Percentiles rank a stretch among this genome's conserved stretches.
phyloP scores from a whole-genome alignment of 495 filamentous ascomycete species.

The Entonaema liquescens region DNA sequence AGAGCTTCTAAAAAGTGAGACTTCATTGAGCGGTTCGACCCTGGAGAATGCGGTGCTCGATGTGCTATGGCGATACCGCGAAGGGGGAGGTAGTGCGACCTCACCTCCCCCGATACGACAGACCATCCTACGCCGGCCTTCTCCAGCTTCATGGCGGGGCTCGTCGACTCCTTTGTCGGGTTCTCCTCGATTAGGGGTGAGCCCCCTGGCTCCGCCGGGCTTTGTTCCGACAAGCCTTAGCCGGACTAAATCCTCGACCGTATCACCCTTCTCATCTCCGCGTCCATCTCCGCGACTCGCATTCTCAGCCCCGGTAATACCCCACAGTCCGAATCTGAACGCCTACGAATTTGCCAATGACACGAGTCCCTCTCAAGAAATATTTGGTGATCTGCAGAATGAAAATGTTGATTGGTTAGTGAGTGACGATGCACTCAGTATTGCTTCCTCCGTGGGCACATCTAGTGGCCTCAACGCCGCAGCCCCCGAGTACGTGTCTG shows the following conservation, averaged over 20 bases:
- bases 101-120: conserved; percentile 84
- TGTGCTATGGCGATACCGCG: conserved; percentile 89
- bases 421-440: conserved; percentile 84
- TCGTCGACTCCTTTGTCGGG: conserved; percentile 78
- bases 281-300: conserved; percentile 92
- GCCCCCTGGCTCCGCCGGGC: conserved; percentile 82
- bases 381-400: conserved; percentile 89
- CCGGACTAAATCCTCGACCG: conserved; percentile 75
- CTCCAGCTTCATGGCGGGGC: conserved; percentile 93
- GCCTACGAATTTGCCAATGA: conserved; percentile 88
- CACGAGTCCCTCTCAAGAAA: conserved; percentile 77
- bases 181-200: conserved; percentile 77
- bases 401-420: conserved; percentile 98
- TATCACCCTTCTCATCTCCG: conserved; percentile 92
- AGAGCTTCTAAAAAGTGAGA: conserved; percentile 82
- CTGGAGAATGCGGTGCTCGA: conserved; percentile 93
- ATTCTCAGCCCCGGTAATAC: conserved; percentile 88
- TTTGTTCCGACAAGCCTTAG: conserved; percentile 79
- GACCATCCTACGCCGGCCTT: conserved; percentile 86
- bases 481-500: conserved; percentile 80
- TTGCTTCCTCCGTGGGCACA: conserved; percentile 73
- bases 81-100: conserved; percentile 74
- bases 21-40: conserved; percentile 74
- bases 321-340: conserved; percentile 91
- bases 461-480: conserved; percentile 75